These are phyloP conservation scores for Entelexis paramagnoliae DNA, from an alignment of 1,139 yeast species.

Conservation along the genomic window DNA sequence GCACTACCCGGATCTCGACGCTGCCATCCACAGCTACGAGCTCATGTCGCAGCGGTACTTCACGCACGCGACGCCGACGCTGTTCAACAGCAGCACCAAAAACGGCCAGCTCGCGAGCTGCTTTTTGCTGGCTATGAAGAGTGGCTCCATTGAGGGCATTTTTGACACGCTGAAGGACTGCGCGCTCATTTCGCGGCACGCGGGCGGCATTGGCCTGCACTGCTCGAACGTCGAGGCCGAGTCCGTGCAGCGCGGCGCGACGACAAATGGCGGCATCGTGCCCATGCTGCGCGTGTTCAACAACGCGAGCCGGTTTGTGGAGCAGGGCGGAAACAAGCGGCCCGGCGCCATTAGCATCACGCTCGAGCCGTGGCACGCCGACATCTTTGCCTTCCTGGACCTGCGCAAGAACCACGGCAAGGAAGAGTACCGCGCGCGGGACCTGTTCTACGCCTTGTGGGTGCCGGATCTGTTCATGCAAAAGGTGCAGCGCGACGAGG, in stretches of 20 bases:
- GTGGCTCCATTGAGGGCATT: conserved; percentile 72
- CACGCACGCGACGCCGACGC: conserved; percentile 74
- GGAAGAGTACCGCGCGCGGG: conserved; percentile 74
- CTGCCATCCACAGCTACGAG: conserved; percentile 41
- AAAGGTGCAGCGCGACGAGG: conserved; percentile 55
- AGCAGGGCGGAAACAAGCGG: conserved; percentile 78
- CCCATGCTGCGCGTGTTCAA: conserved; percentile 79
- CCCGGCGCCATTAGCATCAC: conserved; percentile 80
- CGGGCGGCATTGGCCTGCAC: conserved; percentile 79
- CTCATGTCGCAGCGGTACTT: conserved; percentile 65
- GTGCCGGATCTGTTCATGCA: conserved; percentile 74
- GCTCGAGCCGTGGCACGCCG: conserved; percentile 80
- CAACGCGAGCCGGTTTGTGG: conserved; percentile 78
- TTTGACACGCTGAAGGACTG: conserved; percentile 66
- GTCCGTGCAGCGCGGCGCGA: conserved; percentile 40
- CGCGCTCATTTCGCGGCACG: conserved; percentile 68
- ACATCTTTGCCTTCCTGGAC: conserved; percentile 60
- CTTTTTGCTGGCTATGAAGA: conserved; percentile 68
- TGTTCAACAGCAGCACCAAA: conserved; percentile 64
- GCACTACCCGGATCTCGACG: conserved; percentile 48
- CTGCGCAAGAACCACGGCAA: conserved; percentile 73
- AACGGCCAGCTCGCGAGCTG: conserved; percentile 61
- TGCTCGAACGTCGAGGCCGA: conserved; percentile 63
- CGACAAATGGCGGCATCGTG: conserved; percentile 65
- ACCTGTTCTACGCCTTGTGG: conserved; percentile 75